Percentiles rank a stretch among this genome's conserved stretches.
Evolutionary conservation across 441 rosid genomes (phyloP).

Genomic region (Brassica balearica): DNA sequence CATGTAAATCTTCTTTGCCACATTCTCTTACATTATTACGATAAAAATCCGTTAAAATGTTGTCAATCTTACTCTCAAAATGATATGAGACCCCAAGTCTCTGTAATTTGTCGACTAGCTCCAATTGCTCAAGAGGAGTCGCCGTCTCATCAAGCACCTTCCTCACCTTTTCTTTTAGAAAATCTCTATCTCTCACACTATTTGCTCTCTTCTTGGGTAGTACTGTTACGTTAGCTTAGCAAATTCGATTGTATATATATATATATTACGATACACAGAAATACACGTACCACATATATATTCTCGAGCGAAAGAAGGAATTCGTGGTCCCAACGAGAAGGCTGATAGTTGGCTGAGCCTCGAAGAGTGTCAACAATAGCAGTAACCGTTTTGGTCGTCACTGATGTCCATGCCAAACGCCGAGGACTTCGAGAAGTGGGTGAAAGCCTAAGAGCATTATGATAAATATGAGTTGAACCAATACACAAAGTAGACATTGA

Average conservation of each 20-base stretch:
- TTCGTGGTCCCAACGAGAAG: conserved; percentile 15
- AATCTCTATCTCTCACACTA: conserved; percentile 13
- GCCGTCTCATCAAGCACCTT: conserved; percentile 17
- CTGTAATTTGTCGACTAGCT: conserved; percentile 40
- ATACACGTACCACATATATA: conserved; percentile 10
- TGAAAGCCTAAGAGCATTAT: not conserved
- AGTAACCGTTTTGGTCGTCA: no score
- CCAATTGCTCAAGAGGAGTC: conserved; percentile 12
- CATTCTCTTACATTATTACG: not conserved
- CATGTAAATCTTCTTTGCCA: conserved; percentile 16
- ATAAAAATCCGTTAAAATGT: not conserved
- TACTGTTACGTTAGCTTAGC: not conserved
- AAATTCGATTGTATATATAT: no score
- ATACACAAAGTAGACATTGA: not conserved
- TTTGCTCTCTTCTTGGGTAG: not conserved
- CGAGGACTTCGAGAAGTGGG: not conserved
- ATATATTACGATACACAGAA: no score
- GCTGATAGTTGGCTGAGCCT: conserved; percentile 25
- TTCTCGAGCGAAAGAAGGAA: conserved; percentile 16
- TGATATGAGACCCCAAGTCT: conserved; percentile 49
- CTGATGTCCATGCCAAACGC: not conserved
- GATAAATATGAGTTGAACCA: not conserved
- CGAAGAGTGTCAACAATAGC: not conserved
- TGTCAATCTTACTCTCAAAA: conserved; percentile 35
- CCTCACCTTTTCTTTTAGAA: conserved; percentile 11